Percentiles rank a stretch among this genome's conserved stretches.
phyloP scores from a whole-genome alignment of 2,329 filamentous ascomycete species.

The Plenodomus lindquistii region DNA sequence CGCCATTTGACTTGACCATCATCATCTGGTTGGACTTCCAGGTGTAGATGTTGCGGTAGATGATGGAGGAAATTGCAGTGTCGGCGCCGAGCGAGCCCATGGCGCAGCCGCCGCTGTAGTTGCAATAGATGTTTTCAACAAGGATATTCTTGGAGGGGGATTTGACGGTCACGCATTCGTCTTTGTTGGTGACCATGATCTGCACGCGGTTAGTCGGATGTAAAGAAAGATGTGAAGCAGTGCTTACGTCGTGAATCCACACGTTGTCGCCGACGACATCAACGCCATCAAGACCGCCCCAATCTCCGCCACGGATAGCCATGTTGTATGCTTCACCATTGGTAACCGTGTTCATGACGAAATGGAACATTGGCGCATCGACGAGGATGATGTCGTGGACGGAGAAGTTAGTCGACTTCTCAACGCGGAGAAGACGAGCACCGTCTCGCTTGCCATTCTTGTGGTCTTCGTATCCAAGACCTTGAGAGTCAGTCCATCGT shows the following conservation, averaged over 20 bases:
- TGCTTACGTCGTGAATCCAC: slow-evolving; percentile 58
- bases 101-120: slow-evolving; percentile 63
- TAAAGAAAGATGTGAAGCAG: not conserved
- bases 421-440: slow-evolving; percentile 52
- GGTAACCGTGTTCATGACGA: slow-evolving; percentile 55
- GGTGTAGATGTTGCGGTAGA: slow-evolving; percentile 63
- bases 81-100: slow-evolving; percentile 59
- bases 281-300: slow-evolving; percentile 60
- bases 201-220: slow-evolving; percentile 5
- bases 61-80: slow-evolving; percentile 56
- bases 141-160: slow-evolving; percentile 55
- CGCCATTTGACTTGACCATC: slow-evolving; percentile 66
- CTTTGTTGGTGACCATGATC: slow-evolving; percentile 64
- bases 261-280: slow-evolving; percentile 60
- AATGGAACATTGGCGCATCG: slow-evolving; percentile 56
- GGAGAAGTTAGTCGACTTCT: slow-evolving; percentile 52
- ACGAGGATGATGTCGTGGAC: slow-evolving; percentile 56
- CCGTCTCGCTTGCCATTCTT: slow-evolving; percentile 46
- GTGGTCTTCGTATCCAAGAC: slow-evolving; percentile 57
- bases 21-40: slow-evolving; percentile 65
- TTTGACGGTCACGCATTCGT: slow-evolving; percentile 64
- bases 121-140: slow-evolving; percentile 65
- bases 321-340: slow-evolving; percentile 61
- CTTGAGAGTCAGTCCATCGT: slow-evolving; percentile 6
- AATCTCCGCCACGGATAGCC: slow-evolving; percentile 57